phyloP scores from a whole-genome alignment of 2,329 filamentous ascomycete genomes.

The Fusarium illudens region DNA sequence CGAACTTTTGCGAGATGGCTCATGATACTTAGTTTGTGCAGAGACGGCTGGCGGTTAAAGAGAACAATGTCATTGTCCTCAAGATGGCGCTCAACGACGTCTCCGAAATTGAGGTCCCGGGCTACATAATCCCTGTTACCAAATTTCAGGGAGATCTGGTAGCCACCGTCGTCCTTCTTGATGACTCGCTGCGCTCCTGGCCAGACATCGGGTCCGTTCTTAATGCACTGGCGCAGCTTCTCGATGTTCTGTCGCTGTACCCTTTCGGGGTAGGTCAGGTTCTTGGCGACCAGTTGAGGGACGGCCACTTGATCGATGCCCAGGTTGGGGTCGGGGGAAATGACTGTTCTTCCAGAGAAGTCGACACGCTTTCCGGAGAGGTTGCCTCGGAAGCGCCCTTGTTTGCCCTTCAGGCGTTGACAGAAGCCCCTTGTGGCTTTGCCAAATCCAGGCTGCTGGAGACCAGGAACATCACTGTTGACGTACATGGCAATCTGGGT shows the following conservation, averaged over 20 bases:
- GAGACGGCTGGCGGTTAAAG: conserved; percentile 96
- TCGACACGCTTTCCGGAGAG: conserved; percentile 98
- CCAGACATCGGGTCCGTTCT: conserved; percentile 79
- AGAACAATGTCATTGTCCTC: conserved; percentile 96
- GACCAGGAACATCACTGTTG: conserved; percentile 92
- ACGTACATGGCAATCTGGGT: conserved; percentile 97
- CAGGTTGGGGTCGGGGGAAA: conserved; percentile 95
- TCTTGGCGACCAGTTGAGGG: conserved; percentile 90
- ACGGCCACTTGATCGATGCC: conserved; percentile 94
- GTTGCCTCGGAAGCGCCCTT: conserved; percentile 96
- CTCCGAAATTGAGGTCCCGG: conserved; percentile 78
- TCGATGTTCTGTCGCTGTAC: conserved; percentile 86
- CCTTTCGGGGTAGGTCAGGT: conserved; percentile 92
- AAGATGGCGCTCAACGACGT: conserved; percentile 92
- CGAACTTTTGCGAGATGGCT: conserved; percentile 93
- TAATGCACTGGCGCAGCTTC: conserved; percentile 78
- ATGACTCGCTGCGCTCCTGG: conserved; percentile 87
- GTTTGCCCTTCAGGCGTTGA: conserved; percentile 94
- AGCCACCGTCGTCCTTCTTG: conserved; percentile 72
- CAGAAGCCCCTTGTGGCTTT: conserved; percentile 94
- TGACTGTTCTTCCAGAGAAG: conserved; percentile 96
- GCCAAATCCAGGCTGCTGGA: conserved; percentile 87
- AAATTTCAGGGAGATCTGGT: conserved; percentile 80
- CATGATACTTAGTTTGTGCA: conserved; percentile 99
- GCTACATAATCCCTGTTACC: conserved; percentile 77